phyloP scores from a whole-genome alignment of 345 rosid species.

The Melastoma malabathricum region DNA sequence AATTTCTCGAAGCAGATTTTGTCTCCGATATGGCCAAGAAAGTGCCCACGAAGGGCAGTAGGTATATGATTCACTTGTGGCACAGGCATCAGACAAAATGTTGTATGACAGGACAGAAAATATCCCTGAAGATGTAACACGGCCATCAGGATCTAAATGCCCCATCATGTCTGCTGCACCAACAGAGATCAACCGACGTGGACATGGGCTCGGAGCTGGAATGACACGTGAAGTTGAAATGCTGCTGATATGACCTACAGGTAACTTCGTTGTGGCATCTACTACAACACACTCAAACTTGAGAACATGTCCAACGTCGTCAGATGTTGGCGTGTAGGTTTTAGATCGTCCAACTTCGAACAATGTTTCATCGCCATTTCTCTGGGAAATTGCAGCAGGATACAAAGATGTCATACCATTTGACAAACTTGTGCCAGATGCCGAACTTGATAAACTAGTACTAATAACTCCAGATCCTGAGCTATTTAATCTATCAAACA shows the following conservation, averaged over 20 bases:
- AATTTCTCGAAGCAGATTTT: constrained; percentile 44
- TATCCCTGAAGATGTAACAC: constrained; percentile 45
- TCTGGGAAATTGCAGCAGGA: constrained; percentile 54
- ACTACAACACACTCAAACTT: constrained; percentile 90
- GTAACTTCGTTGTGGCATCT: constrained; percentile 59
- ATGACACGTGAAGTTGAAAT: constrained; percentile 82
- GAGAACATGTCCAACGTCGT: constrained; percentile 43
- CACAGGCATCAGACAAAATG: constrained; percentile 22
- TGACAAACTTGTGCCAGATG: constrained; percentile 51
- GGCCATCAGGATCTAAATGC: constrained; percentile 63
- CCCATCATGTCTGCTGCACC: constrained; percentile 48
- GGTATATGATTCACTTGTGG: constrained; percentile 29
- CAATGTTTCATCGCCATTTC: constrained; percentile 37
- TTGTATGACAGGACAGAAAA: constrained; percentile 49
- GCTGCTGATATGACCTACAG: constrained; percentile 54
- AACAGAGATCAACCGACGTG: constrained; percentile 69
- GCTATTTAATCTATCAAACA: constrained; percentile 65
- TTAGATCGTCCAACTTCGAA: constrained; percentile 41
- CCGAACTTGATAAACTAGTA: constrained; percentile 48
- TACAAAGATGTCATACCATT: constrained; percentile 65
- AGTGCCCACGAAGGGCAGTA: constrained; percentile 49
- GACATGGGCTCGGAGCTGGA: constrained; percentile 96
- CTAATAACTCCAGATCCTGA: constrained; percentile 49
- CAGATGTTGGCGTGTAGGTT: constrained; percentile 38
- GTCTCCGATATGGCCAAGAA: constrained; percentile 41